Evolutionary conservation across 192 early-diverging fungal genomes (phyloP).

Genomic region (Podila epicladia): DNA sequence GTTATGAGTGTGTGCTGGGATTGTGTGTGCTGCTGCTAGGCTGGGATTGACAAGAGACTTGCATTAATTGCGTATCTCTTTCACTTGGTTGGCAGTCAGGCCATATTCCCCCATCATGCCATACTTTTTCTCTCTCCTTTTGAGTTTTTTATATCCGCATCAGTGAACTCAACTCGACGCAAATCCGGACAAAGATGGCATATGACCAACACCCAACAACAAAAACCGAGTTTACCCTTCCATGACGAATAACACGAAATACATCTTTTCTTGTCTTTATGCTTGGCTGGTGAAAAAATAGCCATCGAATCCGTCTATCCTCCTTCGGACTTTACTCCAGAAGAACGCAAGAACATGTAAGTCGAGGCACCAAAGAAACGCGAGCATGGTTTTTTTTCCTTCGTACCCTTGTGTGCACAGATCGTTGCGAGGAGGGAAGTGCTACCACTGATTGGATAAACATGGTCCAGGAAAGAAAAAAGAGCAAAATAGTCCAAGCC

Average conservation of each 20-base stretch:
- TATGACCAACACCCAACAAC: no score
- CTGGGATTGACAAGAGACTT: no score
- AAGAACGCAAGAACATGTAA: conserved; percentile 78
- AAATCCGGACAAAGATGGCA: no score
- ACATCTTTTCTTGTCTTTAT: not conserved
- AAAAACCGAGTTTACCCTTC: no score
- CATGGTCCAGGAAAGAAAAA: no score
- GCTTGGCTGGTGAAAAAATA: conserved; percentile 9
- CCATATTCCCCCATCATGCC: not conserved
- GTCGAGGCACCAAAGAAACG: not conserved
- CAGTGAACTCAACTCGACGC: no score
- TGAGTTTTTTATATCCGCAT: not conserved
- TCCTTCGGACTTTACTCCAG: conserved; percentile 68
- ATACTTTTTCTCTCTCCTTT: not conserved
- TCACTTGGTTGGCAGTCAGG: no score
- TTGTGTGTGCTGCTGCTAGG: no score
- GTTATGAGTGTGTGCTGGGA: no score
- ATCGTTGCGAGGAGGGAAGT: not conserved
- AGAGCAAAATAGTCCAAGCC: no score
- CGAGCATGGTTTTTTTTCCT: not conserved
- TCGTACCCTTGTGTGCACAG: not conserved
- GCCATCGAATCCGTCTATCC: conserved; percentile 79
- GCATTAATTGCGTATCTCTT: no score
- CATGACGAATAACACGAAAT: not conserved
- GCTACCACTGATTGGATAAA: no score